Conservation (phyloP, 2,329 filamentous ascomycete genomes). For the Capronia coronata region DNA sequence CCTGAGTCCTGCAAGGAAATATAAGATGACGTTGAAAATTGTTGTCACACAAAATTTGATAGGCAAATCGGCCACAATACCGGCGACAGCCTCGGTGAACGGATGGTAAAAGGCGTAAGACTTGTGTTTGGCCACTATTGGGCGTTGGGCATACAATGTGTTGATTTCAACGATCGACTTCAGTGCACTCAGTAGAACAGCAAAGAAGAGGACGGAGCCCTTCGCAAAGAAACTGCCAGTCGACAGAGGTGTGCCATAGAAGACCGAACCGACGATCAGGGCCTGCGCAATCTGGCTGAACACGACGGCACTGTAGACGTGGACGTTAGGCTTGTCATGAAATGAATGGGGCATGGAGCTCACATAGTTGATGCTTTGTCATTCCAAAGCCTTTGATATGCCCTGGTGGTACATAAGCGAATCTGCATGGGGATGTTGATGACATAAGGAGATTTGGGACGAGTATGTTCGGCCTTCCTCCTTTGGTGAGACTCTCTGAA, state of each 20-base stretch:
- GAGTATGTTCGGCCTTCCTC: slow-evolving; percentile 42
- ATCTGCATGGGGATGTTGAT: slow-evolving; percentile 52
- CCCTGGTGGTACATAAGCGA: slow-evolving; percentile 49
- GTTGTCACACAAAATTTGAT: slow-evolving; percentile 56
- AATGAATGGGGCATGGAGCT: slow-evolving; percentile 44
- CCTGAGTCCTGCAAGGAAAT: slow-evolving; percentile 58
- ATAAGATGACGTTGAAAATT: slow-evolving; percentile 53
- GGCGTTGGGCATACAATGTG: slow-evolving; percentile 55
- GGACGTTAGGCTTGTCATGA: slow-evolving; percentile 33
- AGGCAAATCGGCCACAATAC: slow-evolving; percentile 46
- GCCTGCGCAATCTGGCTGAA: slow-evolving; percentile 58
- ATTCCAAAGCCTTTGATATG: slow-evolving; percentile 61
- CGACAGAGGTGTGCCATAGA: slow-evolving; percentile 56
- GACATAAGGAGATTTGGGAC: slow-evolving; percentile 54
- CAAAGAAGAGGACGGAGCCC: slow-evolving; percentile 58
- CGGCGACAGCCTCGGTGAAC: slow-evolving; percentile 40
- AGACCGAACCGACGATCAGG: slow-evolving; percentile 59
- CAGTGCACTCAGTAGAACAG: slow-evolving; percentile 56
- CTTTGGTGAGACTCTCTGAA: slow-evolving; percentile 46
- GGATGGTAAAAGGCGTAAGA: slow-evolving; percentile 54
- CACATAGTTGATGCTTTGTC: slow-evolving; percentile 51
- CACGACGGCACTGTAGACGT: slow-evolving; percentile 41
- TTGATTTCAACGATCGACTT: slow-evolving; percentile 63
- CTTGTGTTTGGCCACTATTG: slow-evolving; percentile 55
- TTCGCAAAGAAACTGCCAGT: slow-evolving; percentile 58